Percentiles rank a stretch among this genome's conserved stretches.
Evolutionary conservation across 371 early-diverging fungal species (phyloP).

Genomic region (Fennellomyces sp.): DNA sequence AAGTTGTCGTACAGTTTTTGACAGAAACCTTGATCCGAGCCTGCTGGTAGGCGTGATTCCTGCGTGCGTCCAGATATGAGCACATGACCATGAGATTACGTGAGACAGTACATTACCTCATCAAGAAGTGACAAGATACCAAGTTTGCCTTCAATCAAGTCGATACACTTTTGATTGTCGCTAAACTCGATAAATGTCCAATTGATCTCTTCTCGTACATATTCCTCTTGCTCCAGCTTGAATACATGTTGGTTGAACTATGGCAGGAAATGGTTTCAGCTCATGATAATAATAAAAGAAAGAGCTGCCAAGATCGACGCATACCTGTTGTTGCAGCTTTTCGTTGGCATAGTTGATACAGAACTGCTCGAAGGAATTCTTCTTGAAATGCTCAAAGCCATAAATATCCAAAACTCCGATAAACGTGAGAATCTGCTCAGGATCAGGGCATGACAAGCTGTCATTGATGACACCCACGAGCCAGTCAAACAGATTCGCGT

Average conservation of each 20-base stretch:
- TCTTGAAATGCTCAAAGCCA: conserved; percentile 94
- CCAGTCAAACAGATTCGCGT: conserved; percentile 90
- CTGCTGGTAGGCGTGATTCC: conserved; percentile 86
- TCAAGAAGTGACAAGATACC: conserved; percentile 95
- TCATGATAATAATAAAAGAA: neutral
- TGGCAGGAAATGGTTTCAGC: neutral
- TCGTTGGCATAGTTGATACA: conserved; percentile 98
- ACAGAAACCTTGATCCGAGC: conserved; percentile 74
- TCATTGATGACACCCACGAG: conserved; percentile 80
- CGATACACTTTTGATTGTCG: conserved; percentile 98
- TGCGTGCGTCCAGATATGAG: too few species aligned
- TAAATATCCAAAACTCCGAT: conserved; percentile 95
- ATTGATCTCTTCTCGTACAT: conserved; percentile 86
- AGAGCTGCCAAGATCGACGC: neutral
- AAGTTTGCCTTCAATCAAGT: conserved; percentile 91
- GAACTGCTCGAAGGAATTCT: conserved; percentile 98
- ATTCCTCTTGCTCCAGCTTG: conserved; percentile 92
- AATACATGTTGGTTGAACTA: conserved; percentile 64
- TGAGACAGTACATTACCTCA: conserved; percentile 76
- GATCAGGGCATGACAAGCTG: conserved; percentile 63
- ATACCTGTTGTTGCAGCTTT: conserved; percentile 87
- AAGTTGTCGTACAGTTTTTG: conserved; percentile 82
- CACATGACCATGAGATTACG: neutral
- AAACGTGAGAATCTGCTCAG: conserved; percentile 50
- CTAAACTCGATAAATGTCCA: conserved; percentile 93